Percentiles rank a stretch among this genome's conserved stretches.
Evolutionary conservation across 2,329 filamentous ascomycete genomes (phyloP).

Genomic region (Fusarium sp.): DNA sequence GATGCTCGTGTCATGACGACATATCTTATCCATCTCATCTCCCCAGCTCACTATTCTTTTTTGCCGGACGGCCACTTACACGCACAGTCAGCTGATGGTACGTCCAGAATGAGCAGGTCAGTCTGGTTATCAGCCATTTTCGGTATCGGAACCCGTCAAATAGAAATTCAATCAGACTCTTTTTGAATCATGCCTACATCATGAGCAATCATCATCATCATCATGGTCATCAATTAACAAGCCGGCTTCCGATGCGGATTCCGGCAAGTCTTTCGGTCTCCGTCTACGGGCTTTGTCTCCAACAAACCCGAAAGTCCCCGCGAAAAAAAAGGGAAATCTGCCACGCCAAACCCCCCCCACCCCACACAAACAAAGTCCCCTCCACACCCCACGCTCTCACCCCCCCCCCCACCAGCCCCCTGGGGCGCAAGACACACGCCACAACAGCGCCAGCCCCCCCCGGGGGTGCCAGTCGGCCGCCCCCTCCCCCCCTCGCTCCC

Average conservation of each 20-base stretch:
- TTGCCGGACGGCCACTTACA: slow-evolving; percentile 1
- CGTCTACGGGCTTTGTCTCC: slow-evolving; percentile 22
- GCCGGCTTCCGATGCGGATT: slow-evolving; percentile 39
- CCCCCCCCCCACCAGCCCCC: too few species aligned
- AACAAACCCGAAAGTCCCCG: slow-evolving; percentile 18
- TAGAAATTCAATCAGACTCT: not conserved
- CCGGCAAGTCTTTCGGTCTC: slow-evolving; percentile 34
- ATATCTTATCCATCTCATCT: slow-evolving; percentile 6
- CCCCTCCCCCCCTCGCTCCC: too few species aligned
- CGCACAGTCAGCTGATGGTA: not conserved
- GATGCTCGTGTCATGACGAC: not conserved
- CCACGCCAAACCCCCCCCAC: not conserved
- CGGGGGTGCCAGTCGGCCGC: too few species aligned
- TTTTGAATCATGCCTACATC: not conserved
- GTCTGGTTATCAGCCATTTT: not conserved
- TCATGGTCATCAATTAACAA: not conserved
- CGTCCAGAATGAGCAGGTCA: not conserved
- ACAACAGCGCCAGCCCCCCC: too few species aligned
- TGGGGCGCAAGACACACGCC: too few species aligned
- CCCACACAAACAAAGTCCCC: too few species aligned
- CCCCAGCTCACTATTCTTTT: not conserved
- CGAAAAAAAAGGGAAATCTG: not conserved
- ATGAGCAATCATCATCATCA: not conserved
- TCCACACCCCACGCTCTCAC: too few species aligned
- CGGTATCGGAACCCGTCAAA: not conserved